phyloP scores from a whole-genome alignment of 2,329 filamentous ascomycete genomes.

The Microsporum ferrugineum region DNA sequence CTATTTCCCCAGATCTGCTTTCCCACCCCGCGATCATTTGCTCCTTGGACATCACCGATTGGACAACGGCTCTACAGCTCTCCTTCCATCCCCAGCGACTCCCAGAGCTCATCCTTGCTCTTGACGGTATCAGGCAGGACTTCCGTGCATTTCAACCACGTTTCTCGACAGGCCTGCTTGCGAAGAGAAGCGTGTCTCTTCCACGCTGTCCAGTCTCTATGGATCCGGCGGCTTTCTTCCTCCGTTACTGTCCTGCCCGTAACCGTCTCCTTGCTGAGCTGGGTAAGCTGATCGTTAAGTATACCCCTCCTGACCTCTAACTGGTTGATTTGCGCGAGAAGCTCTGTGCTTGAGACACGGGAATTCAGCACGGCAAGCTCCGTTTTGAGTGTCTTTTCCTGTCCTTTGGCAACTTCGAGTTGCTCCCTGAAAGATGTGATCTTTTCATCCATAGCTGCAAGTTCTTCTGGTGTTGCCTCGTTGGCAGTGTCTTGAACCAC shows the following conservation, averaged over 20 bases:
- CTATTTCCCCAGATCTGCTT: background rate
- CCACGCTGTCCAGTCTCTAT: slow-evolving; percentile 39
- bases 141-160: slow-evolving; percentile 42
- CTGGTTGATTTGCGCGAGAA: slow-evolving; percentile 34
- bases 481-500: slow-evolving; percentile 42
- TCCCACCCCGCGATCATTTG: background rate
- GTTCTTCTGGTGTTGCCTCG: slow-evolving; percentile 37
- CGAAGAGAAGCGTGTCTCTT: slow-evolving; percentile 29
- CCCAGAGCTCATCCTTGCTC: slow-evolving; percentile 41
- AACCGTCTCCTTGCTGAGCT: slow-evolving; percentile 28
- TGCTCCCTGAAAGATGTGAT: slow-evolving; percentile 38
- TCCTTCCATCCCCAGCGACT: slow-evolving; percentile 30
- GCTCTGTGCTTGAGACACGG: slow-evolving; percentile 41
- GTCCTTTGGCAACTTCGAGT: slow-evolving; percentile 34
- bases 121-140: slow-evolving; percentile 37
- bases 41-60: background rate
- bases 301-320: slow-evolving; percentile 37
- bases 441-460: slow-evolving; percentile 40
- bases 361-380: slow-evolving; percentile 37
- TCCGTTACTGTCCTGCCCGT: slow-evolving; percentile 33
- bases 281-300: slow-evolving; percentile 32
- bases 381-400: slow-evolving; percentile 40
- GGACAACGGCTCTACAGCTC: slow-evolving; percentile 17
- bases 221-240: slow-evolving; percentile 38
- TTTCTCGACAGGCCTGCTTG: slow-evolving; percentile 39